Evolutionary conservation across 768 basidiomycete genomes (phyloP).

Genomic region (Gelatoporia subvermispora): DNA sequence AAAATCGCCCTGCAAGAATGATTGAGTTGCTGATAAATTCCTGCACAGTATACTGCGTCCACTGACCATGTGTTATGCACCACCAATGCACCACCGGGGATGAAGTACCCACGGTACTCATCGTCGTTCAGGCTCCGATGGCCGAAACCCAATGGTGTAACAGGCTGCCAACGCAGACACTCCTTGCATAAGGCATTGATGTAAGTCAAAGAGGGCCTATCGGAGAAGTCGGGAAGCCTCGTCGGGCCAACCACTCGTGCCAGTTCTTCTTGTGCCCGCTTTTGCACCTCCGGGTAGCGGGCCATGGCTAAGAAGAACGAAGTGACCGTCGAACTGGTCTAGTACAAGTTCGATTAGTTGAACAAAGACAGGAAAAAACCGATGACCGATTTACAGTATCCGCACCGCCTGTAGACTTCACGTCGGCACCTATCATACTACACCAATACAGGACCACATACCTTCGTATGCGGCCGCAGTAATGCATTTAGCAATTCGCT

Average conservation of each 20-base stretch:
- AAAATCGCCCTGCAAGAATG: slow-evolving; percentile 5
- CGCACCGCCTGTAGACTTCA: slow-evolving; percentile 9
- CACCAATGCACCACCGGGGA: slow-evolving; percentile 5
- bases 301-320: slow-evolving; percentile 23
- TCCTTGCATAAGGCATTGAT: slow-evolving; percentile 23
- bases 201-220: slow-evolving; percentile 22
- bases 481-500: not conserved
- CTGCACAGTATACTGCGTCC: too few species aligned
- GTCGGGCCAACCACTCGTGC: slow-evolving; percentile 20
- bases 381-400: slow-evolving; percentile 16
- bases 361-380: not conserved
- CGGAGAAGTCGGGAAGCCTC: slow-evolving; percentile 21
- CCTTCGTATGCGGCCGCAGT: not conserved
- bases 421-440: too few species aligned
- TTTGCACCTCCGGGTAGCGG: slow-evolving; percentile 22
- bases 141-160: slow-evolving; percentile 2
- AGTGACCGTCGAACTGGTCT: slow-evolving; percentile 1
- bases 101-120: slow-evolving; percentile 11
- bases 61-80: slow-evolving; percentile 1
- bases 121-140: slow-evolving; percentile 15
- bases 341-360: not conserved
- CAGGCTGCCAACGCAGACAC: slow-evolving; percentile 18
- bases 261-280: slow-evolving; percentile 23
- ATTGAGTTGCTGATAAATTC: not conserved
- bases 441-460: too few species aligned